A percentile compares a stretch with the other conserved stretches of the same genome.
phyloP scores from a whole-genome alignment of 2,329 filamentous ascomycete genomes.

The Sporothrix inflata region DNA sequence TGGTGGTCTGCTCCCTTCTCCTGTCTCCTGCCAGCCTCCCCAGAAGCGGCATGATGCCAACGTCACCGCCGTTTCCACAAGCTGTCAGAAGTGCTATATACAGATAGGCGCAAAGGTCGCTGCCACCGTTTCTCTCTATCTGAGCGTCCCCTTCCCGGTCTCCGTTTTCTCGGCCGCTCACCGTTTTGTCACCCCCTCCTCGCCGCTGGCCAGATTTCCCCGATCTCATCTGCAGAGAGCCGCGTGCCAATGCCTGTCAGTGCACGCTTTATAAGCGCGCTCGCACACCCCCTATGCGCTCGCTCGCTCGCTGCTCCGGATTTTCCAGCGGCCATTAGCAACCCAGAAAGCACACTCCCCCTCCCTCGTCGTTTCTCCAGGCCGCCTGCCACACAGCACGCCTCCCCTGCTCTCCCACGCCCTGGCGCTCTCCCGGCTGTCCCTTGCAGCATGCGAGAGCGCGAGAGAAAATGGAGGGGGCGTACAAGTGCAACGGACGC shows the following conservation, averaged over 20 bases:
- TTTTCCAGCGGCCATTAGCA: conserved; percentile 9
- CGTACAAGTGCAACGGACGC: conserved; percentile 26
- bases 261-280: conserved; percentile 28
- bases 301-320: background rate
- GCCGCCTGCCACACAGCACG: conserved; percentile 16
- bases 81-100: conserved; percentile 11
- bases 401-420: conserved; percentile 11
- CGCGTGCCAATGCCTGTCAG: conserved; percentile 10
- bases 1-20: background rate
- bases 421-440: background rate
- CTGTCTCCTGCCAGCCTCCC: background rate
- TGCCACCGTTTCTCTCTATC: conserved; percentile 24
- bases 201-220: conserved; percentile 15
- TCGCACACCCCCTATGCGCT: conserved; percentile 1
- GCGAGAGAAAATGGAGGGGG: conserved; percentile 26
- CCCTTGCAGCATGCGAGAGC: conserved; percentile 31
- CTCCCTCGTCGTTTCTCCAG: conserved; percentile 30
- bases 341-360: conserved; percentile 32
- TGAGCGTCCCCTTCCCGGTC: background rate
- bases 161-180: conserved; percentile 24
- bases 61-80: background rate
- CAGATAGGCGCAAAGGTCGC: background rate
- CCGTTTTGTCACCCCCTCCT: conserved; percentile 27
- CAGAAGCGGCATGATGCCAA: background rate
- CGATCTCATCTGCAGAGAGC: conserved; percentile 7